phyloP scores from a whole-genome alignment of 441 rosid genomes.

The Jatropha podagrica region DNA sequence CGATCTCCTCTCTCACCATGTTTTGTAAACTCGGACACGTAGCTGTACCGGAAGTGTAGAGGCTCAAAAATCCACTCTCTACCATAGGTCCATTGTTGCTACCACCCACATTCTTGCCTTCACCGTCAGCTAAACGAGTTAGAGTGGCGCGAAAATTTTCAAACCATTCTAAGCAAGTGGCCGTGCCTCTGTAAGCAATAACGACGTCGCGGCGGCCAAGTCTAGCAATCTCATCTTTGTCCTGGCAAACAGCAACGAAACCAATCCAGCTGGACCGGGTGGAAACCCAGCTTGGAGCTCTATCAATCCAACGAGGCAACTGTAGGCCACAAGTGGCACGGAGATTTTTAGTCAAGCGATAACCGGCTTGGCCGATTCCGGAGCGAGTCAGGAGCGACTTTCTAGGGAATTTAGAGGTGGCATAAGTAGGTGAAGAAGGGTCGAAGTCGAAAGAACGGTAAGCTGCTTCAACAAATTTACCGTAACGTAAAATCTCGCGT shows the following conservation, averaged over 20 bases:
- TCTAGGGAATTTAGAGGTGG: conserved; percentile 46
- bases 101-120: not conserved
- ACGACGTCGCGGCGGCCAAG: conserved; percentile 75
- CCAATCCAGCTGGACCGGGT: conserved; percentile 79
- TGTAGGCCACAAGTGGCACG: conserved; percentile 62
- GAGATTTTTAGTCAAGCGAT: conserved; percentile 51
- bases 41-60: conserved; percentile 52
- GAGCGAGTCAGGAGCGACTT: conserved; percentile 39
- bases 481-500: conserved; percentile 66
- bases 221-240: conserved; percentile 63
- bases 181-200: conserved; percentile 68
- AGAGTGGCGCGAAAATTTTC: conserved; percentile 71
- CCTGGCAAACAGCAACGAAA: conserved; percentile 78
- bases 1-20: conserved; percentile 56
- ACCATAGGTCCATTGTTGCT: conserved; percentile 56
- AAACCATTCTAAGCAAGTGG: conserved; percentile 75
- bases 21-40: conserved; percentile 45
- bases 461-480: conserved; percentile 64
- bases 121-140: conserved; percentile 33
- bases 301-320: conserved; percentile 61
- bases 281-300: conserved; percentile 52
- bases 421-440: conserved; percentile 57
- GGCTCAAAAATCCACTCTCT: conserved; percentile 70
- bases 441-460: conserved; percentile 69
- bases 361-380: conserved; percentile 59